These are phyloP conservation scores for Onygenales sp. DNA, from an alignment of 2,329 filamentous ascomycete species.

Conservation along the genomic window DNA sequence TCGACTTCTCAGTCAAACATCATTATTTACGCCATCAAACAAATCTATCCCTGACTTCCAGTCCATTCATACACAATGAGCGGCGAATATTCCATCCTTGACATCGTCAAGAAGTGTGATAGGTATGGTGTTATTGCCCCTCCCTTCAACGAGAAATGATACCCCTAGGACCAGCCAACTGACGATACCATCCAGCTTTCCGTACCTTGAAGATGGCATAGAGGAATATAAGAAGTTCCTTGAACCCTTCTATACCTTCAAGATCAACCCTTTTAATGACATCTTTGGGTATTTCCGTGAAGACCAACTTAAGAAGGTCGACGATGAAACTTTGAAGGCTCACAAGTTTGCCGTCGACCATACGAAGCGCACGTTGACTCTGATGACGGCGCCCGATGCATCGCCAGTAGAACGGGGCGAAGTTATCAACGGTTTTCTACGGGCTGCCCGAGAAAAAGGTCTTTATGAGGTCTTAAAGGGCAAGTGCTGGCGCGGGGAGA, in stretches of 20 bases:
- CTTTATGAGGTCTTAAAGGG: constrained; percentile 62
- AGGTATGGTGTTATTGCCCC: constrained; percentile 32
- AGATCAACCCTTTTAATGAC: constrained; percentile 55
- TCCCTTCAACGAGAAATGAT: neutral
- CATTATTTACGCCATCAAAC: no score
- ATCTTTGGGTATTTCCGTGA: constrained; percentile 44
- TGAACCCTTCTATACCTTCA: constrained; percentile 53
- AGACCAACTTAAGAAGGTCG: constrained; percentile 41
- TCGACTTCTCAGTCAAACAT: no score
- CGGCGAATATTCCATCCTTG: constrained; percentile 24
- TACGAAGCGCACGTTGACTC: constrained; percentile 50
- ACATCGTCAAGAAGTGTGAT: constrained; percentile 47
- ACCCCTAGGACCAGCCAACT: neutral
- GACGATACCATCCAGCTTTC: constrained; percentile 51
- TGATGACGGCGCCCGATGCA: constrained; percentile 45
- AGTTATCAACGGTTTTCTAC: constrained; percentile 47
- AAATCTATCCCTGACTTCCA: no score
- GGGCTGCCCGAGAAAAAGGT: constrained; percentile 57
- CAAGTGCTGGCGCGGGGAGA: constrained; percentile 68
- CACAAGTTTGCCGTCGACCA: constrained; percentile 53
- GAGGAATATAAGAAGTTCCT: constrained; percentile 46
- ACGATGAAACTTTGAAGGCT: constrained; percentile 36
- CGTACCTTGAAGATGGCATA: constrained; percentile 57
- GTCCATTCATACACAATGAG: neutral
- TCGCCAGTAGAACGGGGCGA: constrained; percentile 56